A percentile compares a stretch with the other conserved stretches of the same genome.
phyloP scores from a whole-genome alignment of 83 land plant species.

The Diphasiastrum complanatum region DNA sequence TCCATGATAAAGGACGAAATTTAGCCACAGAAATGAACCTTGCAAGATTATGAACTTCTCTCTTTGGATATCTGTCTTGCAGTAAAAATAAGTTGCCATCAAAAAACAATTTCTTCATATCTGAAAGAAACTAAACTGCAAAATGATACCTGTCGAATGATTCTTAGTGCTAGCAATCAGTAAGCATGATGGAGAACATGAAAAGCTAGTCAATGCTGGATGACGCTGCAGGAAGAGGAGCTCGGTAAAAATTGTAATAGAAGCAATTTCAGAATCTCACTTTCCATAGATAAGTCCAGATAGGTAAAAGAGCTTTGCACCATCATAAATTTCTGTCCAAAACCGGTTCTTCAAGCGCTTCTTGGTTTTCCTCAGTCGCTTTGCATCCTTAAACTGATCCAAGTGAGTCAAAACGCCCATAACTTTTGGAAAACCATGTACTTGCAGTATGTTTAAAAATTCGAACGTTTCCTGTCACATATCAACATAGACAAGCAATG shows the following conservation, averaged over 20 bases:
- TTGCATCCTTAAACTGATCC: conserved; percentile 86
- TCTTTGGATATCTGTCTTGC: conserved; percentile 67
- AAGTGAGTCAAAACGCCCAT: conserved; percentile 99
- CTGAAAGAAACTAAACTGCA: background rate
- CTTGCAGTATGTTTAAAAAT: conserved; percentile 84
- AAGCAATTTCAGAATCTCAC: conserved; percentile 42
- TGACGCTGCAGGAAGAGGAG: no score
- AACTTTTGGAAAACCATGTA: conserved; percentile 90
- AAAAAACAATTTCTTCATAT: background rate
- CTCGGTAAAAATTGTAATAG: background rate
- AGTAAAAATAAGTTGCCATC: background rate
- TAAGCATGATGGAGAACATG: no score
- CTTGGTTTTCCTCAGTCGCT: conserved; percentile 86
- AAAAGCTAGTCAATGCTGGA: no score
- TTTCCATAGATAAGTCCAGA: conserved; percentile 95
- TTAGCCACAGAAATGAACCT: conserved; percentile 95
- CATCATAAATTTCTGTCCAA: conserved; percentile 92
- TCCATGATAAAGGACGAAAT: conserved; percentile 79
- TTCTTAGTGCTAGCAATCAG: no score
- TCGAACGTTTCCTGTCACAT: conserved; percentile 99
- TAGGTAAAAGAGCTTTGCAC: conserved; percentile 90
- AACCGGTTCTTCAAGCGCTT: conserved; percentile 93
- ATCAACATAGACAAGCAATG: conserved; percentile 23
- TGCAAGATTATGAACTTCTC: conserved; percentile 92
- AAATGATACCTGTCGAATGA: no score